Evolutionary conservation across 2,329 filamentous ascomycete genomes (phyloP).

Genomic region (Fusarium longipes): DNA sequence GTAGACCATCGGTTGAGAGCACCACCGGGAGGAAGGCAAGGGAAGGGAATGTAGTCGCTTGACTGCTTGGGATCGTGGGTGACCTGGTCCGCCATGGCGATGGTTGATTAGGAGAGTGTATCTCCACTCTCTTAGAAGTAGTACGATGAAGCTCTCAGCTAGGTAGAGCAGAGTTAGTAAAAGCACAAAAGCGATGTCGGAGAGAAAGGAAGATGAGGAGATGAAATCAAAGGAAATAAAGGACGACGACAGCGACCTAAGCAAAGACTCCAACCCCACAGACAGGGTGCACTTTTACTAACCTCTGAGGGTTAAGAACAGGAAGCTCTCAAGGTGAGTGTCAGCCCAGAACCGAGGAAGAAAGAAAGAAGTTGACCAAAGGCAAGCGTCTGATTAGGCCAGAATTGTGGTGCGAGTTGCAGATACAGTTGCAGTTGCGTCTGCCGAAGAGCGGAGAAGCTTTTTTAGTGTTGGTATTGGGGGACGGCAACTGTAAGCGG

Average conservation of each 20-base stretch:
- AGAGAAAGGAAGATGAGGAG: conserved; percentile 3
- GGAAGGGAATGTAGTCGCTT: conserved; percentile 65
- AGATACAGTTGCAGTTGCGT: conserved; percentile 7
- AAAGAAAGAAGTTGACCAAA: conserved; percentile 18
- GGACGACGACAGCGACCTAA: conserved; percentile 13
- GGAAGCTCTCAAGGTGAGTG: conserved; percentile 23
- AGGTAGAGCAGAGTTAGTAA: conserved; percentile 3
- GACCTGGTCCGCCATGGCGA: conserved; percentile 46
- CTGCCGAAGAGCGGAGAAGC: conserved; percentile 37
- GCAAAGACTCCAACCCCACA: conserved; percentile 7
- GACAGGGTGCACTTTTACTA: not conserved
- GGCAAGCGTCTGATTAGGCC: conserved; percentile 24
- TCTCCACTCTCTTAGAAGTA: conserved; percentile 4
- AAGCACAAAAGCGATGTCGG: conserved; percentile 2
- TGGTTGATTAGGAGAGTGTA: not conserved
- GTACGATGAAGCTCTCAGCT: not conserved
- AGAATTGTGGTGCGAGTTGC: conserved; percentile 31
- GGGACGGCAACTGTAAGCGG: conserved; percentile 18
- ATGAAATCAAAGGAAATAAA: not conserved
- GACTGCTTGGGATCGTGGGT: conserved; percentile 59
- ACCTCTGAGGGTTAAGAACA: not conserved
- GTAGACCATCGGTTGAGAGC: conserved; percentile 87
- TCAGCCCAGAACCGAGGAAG: conserved; percentile 6
- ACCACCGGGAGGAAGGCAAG: conserved; percentile 62
- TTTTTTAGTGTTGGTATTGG: conserved; percentile 2